Percentiles rank a stretch among this genome's conserved stretches.
phyloP scores from a whole-genome alignment of 345 rosid genomes.

The Citrus australasica region DNA sequence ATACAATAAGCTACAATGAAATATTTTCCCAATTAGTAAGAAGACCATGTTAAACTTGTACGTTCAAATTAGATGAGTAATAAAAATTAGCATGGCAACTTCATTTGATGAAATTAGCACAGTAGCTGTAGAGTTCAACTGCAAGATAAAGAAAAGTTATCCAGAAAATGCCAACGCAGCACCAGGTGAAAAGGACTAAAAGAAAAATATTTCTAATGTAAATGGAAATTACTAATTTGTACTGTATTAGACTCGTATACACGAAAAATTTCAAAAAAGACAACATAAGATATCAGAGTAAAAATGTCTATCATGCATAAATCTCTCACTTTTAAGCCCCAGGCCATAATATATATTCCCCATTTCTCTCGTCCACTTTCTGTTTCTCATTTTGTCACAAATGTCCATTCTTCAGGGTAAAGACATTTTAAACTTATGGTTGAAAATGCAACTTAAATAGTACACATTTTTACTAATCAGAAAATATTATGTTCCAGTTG shows the following conservation, averaged over 20 bases:
- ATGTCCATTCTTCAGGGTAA: background rate
- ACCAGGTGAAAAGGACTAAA: background rate
- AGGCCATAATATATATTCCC: background rate
- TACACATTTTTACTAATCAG: background rate
- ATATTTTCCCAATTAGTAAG: conserved; percentile 8
- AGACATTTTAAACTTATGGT: background rate
- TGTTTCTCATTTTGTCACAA: background rate
- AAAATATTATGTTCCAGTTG: background rate
- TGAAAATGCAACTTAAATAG: background rate
- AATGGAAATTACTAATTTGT: background rate
- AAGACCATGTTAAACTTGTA: conserved; percentile 8
- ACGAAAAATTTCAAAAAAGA: background rate
- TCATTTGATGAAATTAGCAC: background rate
- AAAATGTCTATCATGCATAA: background rate
- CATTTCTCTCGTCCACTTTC: background rate
- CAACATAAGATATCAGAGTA: background rate
- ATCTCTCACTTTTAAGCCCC: background rate
- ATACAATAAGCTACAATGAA: conserved; percentile 76
- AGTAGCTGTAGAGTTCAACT: background rate
- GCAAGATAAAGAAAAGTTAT: background rate
- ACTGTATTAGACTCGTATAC: background rate
- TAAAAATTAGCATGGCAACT: background rate
- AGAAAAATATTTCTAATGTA: background rate
- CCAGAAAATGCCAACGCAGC: background rate
- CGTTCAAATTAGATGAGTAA: background rate